Conservation (phyloP, 768 basidiomycete genomes). For the Austroboletus festivus region DNA sequence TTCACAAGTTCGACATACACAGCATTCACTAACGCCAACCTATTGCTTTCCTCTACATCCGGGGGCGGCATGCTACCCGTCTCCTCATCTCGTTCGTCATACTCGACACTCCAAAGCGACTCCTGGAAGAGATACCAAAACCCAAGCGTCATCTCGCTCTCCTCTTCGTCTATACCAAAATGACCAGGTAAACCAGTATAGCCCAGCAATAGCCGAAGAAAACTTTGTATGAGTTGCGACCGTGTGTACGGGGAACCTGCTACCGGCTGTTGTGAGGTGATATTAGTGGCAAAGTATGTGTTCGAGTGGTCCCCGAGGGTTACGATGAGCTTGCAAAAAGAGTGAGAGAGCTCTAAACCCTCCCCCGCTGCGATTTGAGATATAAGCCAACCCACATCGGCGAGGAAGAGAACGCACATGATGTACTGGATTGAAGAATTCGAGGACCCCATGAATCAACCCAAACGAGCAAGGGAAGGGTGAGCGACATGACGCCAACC, state of each 20-base stretch:
- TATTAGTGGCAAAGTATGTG: slow-evolving; percentile 66
- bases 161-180: slow-evolving; percentile 81
- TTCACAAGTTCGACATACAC: slow-evolving; percentile 79
- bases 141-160: slow-evolving; percentile 80
- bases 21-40: slow-evolving; percentile 58
- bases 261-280: slow-evolving; percentile 47
- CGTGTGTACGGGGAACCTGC: slow-evolving; percentile 37
- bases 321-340: slow-evolving; percentile 75
- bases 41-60: slow-evolving; percentile 34
- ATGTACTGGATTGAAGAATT: slow-evolving; percentile 40
- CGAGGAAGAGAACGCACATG: slow-evolving; percentile 28
- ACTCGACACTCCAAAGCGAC: slow-evolving; percentile 70
- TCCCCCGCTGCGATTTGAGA: slow-evolving; percentile 12
- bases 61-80: slow-evolving; percentile 16
- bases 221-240: slow-evolving; percentile 60
- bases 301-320: slow-evolving; percentile 87
- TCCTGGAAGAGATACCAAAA: slow-evolving; percentile 95
- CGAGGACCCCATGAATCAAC: slow-evolving; percentile 49
- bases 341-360: slow-evolving; percentile 59
- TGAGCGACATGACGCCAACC: slow-evolving; percentile 63
- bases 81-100: slow-evolving; percentile 37
- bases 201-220: slow-evolving; percentile 65
- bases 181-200: slow-evolving; percentile 75
- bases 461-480: slow-evolving; percentile 87
- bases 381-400: background rate